Conservation (phyloP, 2,329 filamentous ascomycete species). For the Fusarium penzigii region DNA sequence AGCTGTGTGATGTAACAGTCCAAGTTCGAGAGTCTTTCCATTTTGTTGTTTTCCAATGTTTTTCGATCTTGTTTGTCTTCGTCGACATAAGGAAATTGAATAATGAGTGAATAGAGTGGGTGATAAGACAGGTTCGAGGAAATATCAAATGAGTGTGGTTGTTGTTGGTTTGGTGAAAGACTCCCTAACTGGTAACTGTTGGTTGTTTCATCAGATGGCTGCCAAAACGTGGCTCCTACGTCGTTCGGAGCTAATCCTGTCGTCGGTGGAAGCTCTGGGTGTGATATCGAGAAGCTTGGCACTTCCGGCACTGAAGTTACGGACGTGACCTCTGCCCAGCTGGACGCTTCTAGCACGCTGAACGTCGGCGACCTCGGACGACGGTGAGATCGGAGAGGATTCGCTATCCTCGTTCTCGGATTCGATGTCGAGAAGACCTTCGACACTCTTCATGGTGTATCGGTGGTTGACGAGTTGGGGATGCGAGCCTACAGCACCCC, state of each 20-base stretch:
- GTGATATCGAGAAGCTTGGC: conserved; percentile 72
- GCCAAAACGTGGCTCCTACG: conserved; percentile 24
- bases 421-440: conserved; percentile 50
- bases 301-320: conserved; percentile 76
- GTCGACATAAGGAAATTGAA: conserved; percentile 30
- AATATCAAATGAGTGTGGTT: conserved; percentile 25
- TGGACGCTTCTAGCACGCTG: conserved; percentile 73
- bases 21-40: conserved; percentile 17
- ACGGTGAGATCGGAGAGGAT: conserved; percentile 30
- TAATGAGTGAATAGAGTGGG: conserved; percentile 38
- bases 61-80: conserved; percentile 11
- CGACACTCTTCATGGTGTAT: conserved; percentile 51
- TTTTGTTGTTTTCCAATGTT: conserved; percentile 24
- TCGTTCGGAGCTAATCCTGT: conserved; percentile 39
- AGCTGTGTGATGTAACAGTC: conserved; percentile 2
- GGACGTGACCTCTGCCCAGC: conserved; percentile 63
- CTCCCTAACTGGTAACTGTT: conserved; percentile 22
- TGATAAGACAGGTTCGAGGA: conserved; percentile 16
- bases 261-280: conserved; percentile 55
- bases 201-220: conserved; percentile 18
- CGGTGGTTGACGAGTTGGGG: conserved; percentile 61
- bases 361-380: conserved; percentile 40
- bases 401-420: conserved; percentile 36
- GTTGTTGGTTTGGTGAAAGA: conserved; percentile 12
- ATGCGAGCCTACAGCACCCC: conserved; percentile 51